Conservation (phyloP, 345 rosid genomes). For the Pelargonium nanum region DNA sequence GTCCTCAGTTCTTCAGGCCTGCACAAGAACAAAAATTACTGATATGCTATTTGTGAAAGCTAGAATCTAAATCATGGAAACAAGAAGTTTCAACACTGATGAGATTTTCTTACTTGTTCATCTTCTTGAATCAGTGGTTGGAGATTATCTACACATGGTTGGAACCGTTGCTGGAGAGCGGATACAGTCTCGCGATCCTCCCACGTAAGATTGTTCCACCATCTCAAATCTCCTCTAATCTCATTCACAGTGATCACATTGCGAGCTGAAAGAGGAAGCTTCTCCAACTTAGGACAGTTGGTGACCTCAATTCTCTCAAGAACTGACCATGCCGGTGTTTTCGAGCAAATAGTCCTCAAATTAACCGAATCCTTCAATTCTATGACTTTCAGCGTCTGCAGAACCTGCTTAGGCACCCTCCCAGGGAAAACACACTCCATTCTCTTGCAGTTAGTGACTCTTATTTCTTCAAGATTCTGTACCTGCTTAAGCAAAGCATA, state of each 20-base stretch:
- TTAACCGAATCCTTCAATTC: conserved; percentile 18
- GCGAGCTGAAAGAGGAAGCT: conserved; percentile 18
- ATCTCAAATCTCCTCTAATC: conserved; percentile 16
- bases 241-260: conserved; percentile 11
- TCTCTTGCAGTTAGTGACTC: conserved; percentile 14
- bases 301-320: conserved; percentile 19
- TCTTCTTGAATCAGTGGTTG: conserved; percentile 6
- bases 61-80: too few species aligned
- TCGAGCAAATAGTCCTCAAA: conserved; percentile 15
- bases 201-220: conserved; percentile 16
- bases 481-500: conserved; percentile 18
- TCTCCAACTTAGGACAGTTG: conserved; percentile 19
- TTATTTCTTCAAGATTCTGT: conserved; percentile 23
- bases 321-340: conserved; percentile 13
- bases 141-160: neutral
- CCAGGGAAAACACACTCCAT: conserved; percentile 14
- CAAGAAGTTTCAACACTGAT: too few species aligned
- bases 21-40: too few species aligned
- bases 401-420: conserved; percentile 3
- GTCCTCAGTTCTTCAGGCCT: too few species aligned
- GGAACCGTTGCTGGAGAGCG: conserved; percentile 15
- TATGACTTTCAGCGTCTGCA: conserved; percentile 17
- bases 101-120: conserved; percentile 6
- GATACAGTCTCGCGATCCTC: conserved; percentile 7
- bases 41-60: too few species aligned